phyloP scores from a whole-genome alignment of 306 rosid genomes.

The Trifolium fragiferum region DNA sequence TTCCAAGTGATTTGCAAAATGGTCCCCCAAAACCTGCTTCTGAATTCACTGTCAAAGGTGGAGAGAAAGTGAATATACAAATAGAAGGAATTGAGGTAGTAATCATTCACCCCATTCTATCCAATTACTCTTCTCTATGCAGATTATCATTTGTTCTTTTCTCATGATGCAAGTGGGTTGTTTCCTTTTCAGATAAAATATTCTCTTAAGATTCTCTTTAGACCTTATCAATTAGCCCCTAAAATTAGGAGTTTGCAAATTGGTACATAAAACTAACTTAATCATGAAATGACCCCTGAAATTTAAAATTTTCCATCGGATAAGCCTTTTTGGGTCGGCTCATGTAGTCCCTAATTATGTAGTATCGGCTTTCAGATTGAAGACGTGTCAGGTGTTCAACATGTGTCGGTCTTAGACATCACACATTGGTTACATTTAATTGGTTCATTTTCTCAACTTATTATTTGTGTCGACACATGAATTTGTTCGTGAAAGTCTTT shows the following conservation, averaged over 20 bases:
- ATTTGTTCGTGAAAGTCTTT: too few relatives aligned
- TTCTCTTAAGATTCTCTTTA: background rate
- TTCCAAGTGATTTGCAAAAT: conserved; percentile 73
- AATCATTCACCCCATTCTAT: conserved; percentile 32
- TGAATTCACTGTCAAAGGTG: conserved; percentile 95
- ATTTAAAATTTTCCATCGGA: background rate
- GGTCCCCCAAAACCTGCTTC: conserved; percentile 97
- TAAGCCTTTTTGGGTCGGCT: too few relatives aligned
- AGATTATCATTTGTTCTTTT: conserved; percentile 20
- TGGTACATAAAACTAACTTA: background rate
- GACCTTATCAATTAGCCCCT: too few relatives aligned
- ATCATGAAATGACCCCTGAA: background rate
- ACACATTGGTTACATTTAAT: too few relatives aligned
- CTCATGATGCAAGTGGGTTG: conserved; percentile 28
- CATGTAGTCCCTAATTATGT: too few relatives aligned
- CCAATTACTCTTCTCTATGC: conserved; percentile 22
- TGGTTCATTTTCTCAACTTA: too few relatives aligned
- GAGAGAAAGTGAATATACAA: conserved; percentile 96
- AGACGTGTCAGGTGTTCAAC: too few relatives aligned
- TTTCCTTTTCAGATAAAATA: conserved; percentile 4
- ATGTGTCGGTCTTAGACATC: too few relatives aligned
- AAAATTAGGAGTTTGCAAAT: background rate
- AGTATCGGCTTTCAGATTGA: too few relatives aligned
- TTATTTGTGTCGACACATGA: too few relatives aligned
- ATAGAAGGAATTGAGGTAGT: conserved; percentile 95